A percentile compares a stretch with the other conserved stretches of the same genome.
phyloP scores from a whole-genome alignment of 2,329 filamentous ascomycete species.

The Ophiostoma sp. region DNA sequence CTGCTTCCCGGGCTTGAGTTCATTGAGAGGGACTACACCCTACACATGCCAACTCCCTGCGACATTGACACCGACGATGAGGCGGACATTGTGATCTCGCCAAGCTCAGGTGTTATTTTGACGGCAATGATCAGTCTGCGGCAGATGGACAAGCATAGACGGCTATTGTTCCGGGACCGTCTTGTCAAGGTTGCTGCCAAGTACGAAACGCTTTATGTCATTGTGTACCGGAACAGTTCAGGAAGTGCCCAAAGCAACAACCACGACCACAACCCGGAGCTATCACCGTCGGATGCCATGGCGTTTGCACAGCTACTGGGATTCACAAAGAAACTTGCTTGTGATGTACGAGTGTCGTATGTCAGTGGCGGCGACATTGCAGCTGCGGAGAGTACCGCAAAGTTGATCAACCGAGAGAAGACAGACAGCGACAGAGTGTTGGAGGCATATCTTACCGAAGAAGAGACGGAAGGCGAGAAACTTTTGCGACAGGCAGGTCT shows the following conservation, averaged over 20 bases:
- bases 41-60: not conserved
- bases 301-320: slow-evolving; percentile 47
- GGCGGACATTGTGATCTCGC: slow-evolving; percentile 68
- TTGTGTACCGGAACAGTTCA: slow-evolving; percentile 53
- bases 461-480: slow-evolving; percentile 62
- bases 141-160: slow-evolving; percentile 40
- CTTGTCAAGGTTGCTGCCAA: slow-evolving; percentile 41
- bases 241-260: slow-evolving; percentile 28
- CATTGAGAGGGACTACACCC: slow-evolving; percentile 31
- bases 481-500: slow-evolving; percentile 61
- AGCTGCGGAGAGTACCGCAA: slow-evolving; percentile 51
- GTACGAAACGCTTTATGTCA: slow-evolving; percentile 63
- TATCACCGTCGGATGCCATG: slow-evolving; percentile 39
- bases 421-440: slow-evolving; percentile 36
- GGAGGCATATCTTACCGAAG: slow-evolving; percentile 39
- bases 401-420: slow-evolving; percentile 27
- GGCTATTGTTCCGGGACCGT: slow-evolving; percentile 9
- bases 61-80: slow-evolving; percentile 19
- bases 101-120: slow-evolving; percentile 61
- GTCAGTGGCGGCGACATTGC: slow-evolving; percentile 47
- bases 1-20: slow-evolving; percentile 29
- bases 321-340: slow-evolving; percentile 42
- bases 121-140: slow-evolving; percentile 67
- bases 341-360: slow-evolving; percentile 40
- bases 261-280: slow-evolving; percentile 32